Base-by-base conservation (phyloP, 805 yeast genomes). In the Myxozyma neglecta region DNA sequence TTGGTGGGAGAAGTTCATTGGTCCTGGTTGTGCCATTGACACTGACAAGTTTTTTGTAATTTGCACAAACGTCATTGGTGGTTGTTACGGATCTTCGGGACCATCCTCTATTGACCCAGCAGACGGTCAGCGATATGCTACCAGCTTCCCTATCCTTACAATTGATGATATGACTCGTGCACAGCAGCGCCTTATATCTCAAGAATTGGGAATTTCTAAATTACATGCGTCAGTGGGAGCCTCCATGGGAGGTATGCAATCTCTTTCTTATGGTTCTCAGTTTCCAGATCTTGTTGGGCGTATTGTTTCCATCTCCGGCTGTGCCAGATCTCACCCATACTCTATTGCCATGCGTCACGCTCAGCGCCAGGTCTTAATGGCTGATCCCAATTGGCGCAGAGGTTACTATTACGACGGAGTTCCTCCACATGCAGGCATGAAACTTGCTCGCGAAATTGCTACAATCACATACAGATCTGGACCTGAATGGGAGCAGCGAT, bases 211-310 rank as follows among this genome's bases (percentile, higher is more conserved):
- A 0, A 87, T 88, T 36, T 52, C 69, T 1, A 87, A 83, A 71
- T 75, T 92, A 32, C 83, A 84, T 73, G 96, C 96, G 1, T 83
- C 90, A 1, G 84, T 92, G 7, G 97, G 97, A 6, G 86, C 96
- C 1, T 89, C 96, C 0, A 89, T 92, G 96, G 97, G 97, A n/a
- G 97, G 97, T n/a, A 90, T 92, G 97, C 97, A 91, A 76, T 86
- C 93, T 8, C 79, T 92, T 58, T 96, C 97, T 0, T 89, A 85
- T 73, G 96, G 90, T 0, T 81, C 84, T 72, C 96, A 88, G 70
- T 92, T 88, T 70, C 88, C 96, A 0, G 86, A 87, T 52, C 82
- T 80, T 59, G 97, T 91, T 2, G 82, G 81, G 6, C 85, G 87
- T 57, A 80, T 92, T 1, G 83, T 90, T 0, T 82, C 89, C n/a